A percentile compares a stretch with the other conserved stretches of the same genome.
Evolutionary conservation across 495 filamentous ascomycete species (phyloP).

Genomic region (Symbiotaphrina buchneri): DNA sequence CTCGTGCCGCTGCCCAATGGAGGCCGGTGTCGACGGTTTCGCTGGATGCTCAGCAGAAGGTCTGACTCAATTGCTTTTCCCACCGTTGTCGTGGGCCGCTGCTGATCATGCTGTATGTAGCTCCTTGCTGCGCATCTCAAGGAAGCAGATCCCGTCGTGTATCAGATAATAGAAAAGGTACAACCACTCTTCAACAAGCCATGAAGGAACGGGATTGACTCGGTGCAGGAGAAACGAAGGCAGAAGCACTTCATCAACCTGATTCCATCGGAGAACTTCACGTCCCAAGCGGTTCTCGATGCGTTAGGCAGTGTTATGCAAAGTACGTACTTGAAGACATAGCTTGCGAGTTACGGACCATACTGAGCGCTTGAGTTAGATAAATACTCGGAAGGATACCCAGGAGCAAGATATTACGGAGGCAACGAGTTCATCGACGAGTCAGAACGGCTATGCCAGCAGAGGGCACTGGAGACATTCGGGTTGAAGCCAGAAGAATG

Average conservation of each 20-base stretch:
- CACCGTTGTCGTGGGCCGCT: no score
- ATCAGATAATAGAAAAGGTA: constrained; percentile 77
- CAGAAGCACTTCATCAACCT: constrained; percentile 98
- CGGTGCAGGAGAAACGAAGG: constrained; percentile 64
- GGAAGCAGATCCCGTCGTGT: constrained; percentile 70
- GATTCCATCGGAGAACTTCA: constrained; percentile 98
- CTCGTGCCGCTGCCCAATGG: constrained; percentile 6
- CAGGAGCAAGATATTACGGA: constrained; percentile 90
- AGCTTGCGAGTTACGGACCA: not conserved
- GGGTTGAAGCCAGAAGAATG: constrained; percentile 65
- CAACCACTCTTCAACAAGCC: constrained; percentile 6
- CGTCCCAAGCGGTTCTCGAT: constrained; percentile 89
- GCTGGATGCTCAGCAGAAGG: constrained; percentile 42
- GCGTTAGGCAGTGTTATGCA: constrained; percentile 96
- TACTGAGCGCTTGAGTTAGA: constrained; percentile 23
- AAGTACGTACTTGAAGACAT: constrained; percentile 28
- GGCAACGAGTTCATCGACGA: constrained; percentile 92
- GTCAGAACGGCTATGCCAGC: constrained; percentile 72
- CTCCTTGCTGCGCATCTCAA: constrained; percentile 57
- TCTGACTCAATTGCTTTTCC: no score
- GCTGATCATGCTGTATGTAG: no score
- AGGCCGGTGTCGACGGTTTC: constrained; percentile 24
- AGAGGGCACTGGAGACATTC: constrained; percentile 72
- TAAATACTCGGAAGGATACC: constrained; percentile 98
- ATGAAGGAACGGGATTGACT: constrained; percentile 3